A percentile compares a stretch with the other conserved stretches of the same genome.
These are phyloP conservation scores for Carex cristatella DNA, from an alignment of 176 grass and related monocot species.

Conservation along the genomic window DNA sequence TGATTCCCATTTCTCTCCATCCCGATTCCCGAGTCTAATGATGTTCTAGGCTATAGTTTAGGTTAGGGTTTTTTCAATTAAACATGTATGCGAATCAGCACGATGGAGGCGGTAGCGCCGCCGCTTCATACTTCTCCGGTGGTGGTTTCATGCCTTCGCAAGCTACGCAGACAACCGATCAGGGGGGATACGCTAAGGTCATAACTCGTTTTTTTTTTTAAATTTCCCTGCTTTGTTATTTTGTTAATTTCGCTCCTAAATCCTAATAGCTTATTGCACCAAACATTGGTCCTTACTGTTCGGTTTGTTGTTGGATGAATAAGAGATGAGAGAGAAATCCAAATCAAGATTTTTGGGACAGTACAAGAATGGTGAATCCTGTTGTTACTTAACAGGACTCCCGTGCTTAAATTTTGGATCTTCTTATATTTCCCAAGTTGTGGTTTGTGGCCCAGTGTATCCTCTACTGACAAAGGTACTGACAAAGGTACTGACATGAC, in stretches of 20 bases:
- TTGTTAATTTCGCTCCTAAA: neutral
- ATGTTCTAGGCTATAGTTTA: conserved; percentile 8
- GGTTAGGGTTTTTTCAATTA: conserved; percentile 27
- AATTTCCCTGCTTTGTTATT: neutral
- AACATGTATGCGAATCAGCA: conserved; percentile 46
- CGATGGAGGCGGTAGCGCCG: conserved; percentile 30
- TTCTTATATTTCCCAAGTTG: neutral
- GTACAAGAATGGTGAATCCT: neutral
- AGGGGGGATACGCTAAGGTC: conserved; percentile 48
- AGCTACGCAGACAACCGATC: conserved; percentile 46
- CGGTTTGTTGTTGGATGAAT: neutral
- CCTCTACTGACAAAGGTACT: neutral
- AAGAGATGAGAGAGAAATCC: neutral
- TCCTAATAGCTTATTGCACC: neutral
- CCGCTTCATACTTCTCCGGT: conserved; percentile 56
- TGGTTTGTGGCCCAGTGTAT: neutral
- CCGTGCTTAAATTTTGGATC: neutral
- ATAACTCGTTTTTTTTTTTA: neutral
- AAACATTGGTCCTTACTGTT: neutral
- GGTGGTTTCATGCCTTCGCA: conserved; percentile 95
- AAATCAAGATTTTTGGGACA: neutral
- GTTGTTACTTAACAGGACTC: neutral
- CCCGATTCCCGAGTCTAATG: neutral
- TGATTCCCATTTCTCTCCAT: conserved; percentile 9
- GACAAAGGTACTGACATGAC: neutral